Percentiles rank a stretch among this genome's conserved stretches.
Evolutionary conservation across 106 monocot species (phyloP).

Genomic region (Hemerocallis citrina): DNA sequence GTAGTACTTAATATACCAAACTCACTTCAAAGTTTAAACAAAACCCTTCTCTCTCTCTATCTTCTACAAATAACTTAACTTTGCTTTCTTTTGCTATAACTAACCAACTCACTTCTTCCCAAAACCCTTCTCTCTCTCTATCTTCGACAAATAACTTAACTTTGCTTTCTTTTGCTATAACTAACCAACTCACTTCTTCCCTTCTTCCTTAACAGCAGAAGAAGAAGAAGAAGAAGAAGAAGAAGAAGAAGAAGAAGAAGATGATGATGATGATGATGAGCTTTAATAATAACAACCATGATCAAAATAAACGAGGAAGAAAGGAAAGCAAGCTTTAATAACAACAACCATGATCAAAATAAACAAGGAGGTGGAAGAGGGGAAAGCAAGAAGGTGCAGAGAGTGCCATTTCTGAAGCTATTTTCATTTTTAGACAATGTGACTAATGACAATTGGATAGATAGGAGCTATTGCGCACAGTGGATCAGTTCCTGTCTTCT

Average conservation of each 20-base stretch:
- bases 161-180: too few species aligned
- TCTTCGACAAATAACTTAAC: too few species aligned
- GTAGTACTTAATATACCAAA: too few species aligned
- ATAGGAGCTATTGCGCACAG: slow-evolving; percentile 90
- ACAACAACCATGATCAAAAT: neutral
- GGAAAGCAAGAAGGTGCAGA: slow-evolving; percentile 12
- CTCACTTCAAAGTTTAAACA: neutral
- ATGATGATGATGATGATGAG: too few species aligned
- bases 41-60: neutral
- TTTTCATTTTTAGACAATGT: slow-evolving; percentile 79
- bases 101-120: neutral
- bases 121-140: too few species aligned
- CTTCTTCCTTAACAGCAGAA: neutral
- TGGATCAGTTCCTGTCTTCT: slow-evolving; percentile 96
- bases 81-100: neutral
- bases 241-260: too few species aligned
- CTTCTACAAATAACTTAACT: neutral
- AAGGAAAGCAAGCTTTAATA: neutral
- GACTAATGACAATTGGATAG: slow-evolving; percentile 76
- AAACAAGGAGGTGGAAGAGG: neutral
- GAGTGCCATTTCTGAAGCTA: slow-evolving; percentile 88
- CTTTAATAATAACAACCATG: neutral
- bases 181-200: neutral
- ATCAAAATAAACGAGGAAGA: neutral
- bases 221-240: neutral